Percentiles rank a stretch among this genome's conserved stretches.
phyloP scores from a whole-genome alignment of 148 eudicot species.

The Fagopyrum tataricum region DNA sequence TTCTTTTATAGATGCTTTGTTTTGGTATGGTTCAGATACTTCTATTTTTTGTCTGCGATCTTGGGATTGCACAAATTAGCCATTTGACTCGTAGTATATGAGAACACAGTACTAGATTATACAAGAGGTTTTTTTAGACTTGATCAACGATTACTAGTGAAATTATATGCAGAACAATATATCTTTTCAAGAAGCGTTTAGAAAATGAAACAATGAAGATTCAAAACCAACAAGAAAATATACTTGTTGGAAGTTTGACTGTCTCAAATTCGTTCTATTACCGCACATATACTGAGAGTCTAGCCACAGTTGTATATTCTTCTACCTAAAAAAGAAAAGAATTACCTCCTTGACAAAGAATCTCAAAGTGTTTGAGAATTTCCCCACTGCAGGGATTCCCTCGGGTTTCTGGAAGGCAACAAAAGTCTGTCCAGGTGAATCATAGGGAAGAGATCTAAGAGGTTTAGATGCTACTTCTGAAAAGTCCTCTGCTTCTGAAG shows the following conservation, averaged over 20 bases:
- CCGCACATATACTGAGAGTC: neutral
- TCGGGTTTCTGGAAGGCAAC: conserved; percentile 88
- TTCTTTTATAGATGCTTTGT: neutral
- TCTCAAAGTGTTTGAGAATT: conserved; percentile 69
- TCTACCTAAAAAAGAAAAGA: neutral
- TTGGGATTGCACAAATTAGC: neutral
- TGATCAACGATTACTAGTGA: no score
- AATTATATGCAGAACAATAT: neutral
- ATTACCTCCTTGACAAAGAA: conserved; percentile 87
- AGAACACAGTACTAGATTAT: neutral
- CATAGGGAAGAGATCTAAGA: conserved; percentile 80
- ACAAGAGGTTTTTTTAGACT: no score
- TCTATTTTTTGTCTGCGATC: neutral
- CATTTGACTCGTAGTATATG: neutral
- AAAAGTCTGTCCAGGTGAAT: conserved; percentile 86
- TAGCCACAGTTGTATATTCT: neutral
- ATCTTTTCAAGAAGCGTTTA: neutral
- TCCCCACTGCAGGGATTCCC: conserved; percentile 84
- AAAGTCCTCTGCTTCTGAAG: conserved; percentile 97
- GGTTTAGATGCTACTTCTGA: conserved; percentile 60
- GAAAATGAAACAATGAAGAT: neutral
- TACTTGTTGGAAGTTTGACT: neutral
- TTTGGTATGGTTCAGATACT: neutral
- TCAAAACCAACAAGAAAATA: neutral
- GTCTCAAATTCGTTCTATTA: neutral